Conservation (phyloP, 164 flowering plant species). For the Magnolia sinica region DNA sequence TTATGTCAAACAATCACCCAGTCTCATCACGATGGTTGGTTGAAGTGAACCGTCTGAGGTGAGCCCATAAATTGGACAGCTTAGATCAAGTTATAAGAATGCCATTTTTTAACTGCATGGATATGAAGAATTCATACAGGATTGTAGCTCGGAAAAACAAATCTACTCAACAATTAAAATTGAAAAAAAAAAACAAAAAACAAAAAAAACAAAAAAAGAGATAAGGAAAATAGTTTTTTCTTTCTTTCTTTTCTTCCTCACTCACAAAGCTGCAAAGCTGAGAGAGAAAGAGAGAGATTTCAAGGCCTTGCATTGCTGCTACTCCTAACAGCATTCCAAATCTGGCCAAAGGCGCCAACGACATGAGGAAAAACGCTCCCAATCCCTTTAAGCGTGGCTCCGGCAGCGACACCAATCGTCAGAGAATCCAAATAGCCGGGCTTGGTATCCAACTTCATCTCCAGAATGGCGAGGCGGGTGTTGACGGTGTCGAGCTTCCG, state of each 20-base stretch:
- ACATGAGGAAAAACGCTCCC: constrained; percentile 44
- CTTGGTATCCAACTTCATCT: constrained; percentile 68
- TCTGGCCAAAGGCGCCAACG: constrained; percentile 32
- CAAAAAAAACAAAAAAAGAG: too few relatives aligned
- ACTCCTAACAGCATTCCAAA: constrained; percentile 41
- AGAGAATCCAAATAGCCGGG: constrained; percentile 54
- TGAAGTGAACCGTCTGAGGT: too few relatives aligned
- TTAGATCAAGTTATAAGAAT: too few relatives aligned
- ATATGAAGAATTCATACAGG: too few relatives aligned
- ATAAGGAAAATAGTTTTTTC: too few relatives aligned
- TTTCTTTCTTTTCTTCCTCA: neutral
- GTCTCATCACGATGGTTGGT: too few relatives aligned
- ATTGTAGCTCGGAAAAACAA: too few relatives aligned
- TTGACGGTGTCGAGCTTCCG: constrained; percentile 52
- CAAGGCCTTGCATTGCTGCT: constrained; percentile 10
- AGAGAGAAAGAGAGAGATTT: constrained; percentile 1
- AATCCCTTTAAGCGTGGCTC: constrained; percentile 35
- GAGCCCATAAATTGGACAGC: too few relatives aligned
- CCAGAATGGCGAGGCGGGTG: constrained; percentile 52
- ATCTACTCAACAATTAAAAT: too few relatives aligned
- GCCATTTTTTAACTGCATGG: too few relatives aligned
- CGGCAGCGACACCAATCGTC: constrained; percentile 64
- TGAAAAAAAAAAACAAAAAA: too few relatives aligned
- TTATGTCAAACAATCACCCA: too few relatives aligned
- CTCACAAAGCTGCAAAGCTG: neutral